These are phyloP conservation scores for Starmerella apis DNA, from an alignment of 805 yeast species.

Conservation along the genomic window DNA sequence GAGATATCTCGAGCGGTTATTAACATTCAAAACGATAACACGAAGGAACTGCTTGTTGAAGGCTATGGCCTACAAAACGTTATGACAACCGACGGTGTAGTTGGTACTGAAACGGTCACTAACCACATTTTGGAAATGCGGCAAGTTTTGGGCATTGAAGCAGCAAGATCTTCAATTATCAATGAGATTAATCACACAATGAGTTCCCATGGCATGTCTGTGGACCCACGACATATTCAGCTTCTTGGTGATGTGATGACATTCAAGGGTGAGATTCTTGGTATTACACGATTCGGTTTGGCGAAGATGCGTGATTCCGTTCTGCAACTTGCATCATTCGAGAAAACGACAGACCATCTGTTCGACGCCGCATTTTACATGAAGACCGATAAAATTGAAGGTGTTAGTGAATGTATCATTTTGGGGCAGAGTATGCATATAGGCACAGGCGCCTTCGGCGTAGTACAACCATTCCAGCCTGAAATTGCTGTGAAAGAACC, in stretches of 20 bases:
- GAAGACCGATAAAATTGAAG: slow-evolving; percentile 92
- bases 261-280: slow-evolving; percentile 94
- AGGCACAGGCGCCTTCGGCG: slow-evolving; percentile 93
- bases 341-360: slow-evolving; percentile 94
- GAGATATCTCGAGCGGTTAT: slow-evolving; percentile 93
- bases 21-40: slow-evolving; percentile 75
- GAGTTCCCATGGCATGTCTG: slow-evolving; percentile 99
- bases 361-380: slow-evolving; percentile 97
- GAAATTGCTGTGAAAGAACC: slow-evolving; percentile 19
- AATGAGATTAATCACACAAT: slow-evolving; percentile 93
- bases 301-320: slow-evolving; percentile 99
- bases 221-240: slow-evolving; percentile 98
- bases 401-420: slow-evolving; percentile 95
- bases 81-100: slow-evolving; percentile 94
- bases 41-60: slow-evolving; percentile 82
- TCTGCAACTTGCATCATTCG: slow-evolving; percentile 91
- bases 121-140: slow-evolving; percentile 87
- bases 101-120: slow-evolving; percentile 76
- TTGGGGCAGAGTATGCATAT: slow-evolving; percentile 95
- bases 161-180: slow-evolving; percentile 87
- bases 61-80: slow-evolving; percentile 95
- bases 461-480: slow-evolving; percentile 35
- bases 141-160: slow-evolving; percentile 90
- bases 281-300: slow-evolving; percentile 94
- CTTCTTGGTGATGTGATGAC: slow-evolving; percentile 97